Evolutionary conservation across 352 stramenopile genomes (phyloP).

Genomic region (Aphanomyces cochlioides): DNA sequence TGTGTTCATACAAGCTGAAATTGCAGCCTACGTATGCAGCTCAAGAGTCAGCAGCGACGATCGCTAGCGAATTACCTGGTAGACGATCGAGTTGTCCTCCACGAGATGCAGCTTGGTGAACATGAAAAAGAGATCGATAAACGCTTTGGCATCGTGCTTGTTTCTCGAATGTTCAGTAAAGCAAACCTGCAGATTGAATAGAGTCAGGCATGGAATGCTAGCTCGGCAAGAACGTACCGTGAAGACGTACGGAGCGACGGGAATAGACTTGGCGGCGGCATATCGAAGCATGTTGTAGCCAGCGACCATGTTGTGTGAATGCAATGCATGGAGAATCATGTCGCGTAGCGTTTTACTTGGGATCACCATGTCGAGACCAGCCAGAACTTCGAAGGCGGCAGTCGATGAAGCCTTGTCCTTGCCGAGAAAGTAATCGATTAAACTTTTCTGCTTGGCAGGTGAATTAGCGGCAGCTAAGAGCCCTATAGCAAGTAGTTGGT

Average conservation of each 20-base stretch:
- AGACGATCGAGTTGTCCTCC: conserved; percentile 26
- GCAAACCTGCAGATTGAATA: conserved; percentile 11
- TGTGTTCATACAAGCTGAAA: conserved; percentile 5
- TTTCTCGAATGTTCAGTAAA: conserved; percentile 13
- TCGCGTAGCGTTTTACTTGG: not conserved
- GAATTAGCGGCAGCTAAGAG: not conserved
- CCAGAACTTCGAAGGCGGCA: conserved; percentile 8
- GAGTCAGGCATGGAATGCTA: not conserved
- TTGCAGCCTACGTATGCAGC: conserved; percentile 13
- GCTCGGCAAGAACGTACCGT: conserved; percentile 9
- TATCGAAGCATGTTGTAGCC: conserved; percentile 3
- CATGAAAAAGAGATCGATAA: not conserved
- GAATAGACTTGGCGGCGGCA: not conserved
- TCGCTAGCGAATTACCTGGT: conserved; percentile 2
- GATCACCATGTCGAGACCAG: not conserved
- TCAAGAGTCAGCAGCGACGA: not conserved
- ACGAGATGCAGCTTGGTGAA: conserved; percentile 11
- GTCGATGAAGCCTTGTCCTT: not conserved
- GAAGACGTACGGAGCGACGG: conserved; percentile 17
- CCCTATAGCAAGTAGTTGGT: not conserved
- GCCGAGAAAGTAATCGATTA: conserved; percentile 1
- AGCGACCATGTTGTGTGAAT: conserved; percentile 8
- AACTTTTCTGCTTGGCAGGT: not conserved
- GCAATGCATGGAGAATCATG: conserved; percentile 1
- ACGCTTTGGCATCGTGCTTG: conserved; percentile 8